Evolutionary conservation across 2,329 filamentous ascomycete genomes (phyloP), one percentile per base, ranked within the genome.

Genomic region (Arachnomyces sp.): DNA sequence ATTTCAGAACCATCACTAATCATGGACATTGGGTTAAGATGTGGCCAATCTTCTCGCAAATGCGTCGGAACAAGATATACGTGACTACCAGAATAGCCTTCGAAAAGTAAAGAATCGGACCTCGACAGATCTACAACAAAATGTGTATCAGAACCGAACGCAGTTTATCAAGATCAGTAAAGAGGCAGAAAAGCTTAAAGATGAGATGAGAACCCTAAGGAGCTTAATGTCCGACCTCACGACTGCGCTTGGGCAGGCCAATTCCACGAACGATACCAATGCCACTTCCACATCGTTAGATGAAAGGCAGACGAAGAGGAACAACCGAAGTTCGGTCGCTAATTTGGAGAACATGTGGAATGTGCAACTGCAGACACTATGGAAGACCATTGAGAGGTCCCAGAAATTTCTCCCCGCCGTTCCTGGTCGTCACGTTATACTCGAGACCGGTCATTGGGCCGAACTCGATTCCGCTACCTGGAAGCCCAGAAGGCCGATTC

Each of bases 161-260:
- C 92, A 96, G 56, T 98, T 98, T 59, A 96, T 98, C 72, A 94
- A 94, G 65, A 96, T 98, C 63, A 95, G 89, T 60, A 95, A 96
- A 65, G 92, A 98, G 67, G 92, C 93, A 2, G 92, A 98, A 65
- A 95, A 95, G 68, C 78, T 98, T 43, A 96, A 96, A 66, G 79
- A 80, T 40, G 92, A 98, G 62, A 96, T 98, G 92, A 79, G 86
- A 38, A 86, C 86, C 5, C 75, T 98, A 25, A 80, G 86, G 33
- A 86, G 86, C 49, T 74, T 96, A 38, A 95, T 98, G 83, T 82
- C 87, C 2, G 92, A 98, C 50, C 74, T 98, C 42, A 96, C 87
- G 53, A 74, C 78, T 6, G 87, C 88, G 44, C 51, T 72, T 13
- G 66, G 65, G 14, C 66, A 71, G 49, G 65, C 62, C 3, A 59